These are phyloP conservation scores for Trametes villosa DNA, from an alignment of 768 basidiomycete species.

Conservation along the genomic window DNA sequence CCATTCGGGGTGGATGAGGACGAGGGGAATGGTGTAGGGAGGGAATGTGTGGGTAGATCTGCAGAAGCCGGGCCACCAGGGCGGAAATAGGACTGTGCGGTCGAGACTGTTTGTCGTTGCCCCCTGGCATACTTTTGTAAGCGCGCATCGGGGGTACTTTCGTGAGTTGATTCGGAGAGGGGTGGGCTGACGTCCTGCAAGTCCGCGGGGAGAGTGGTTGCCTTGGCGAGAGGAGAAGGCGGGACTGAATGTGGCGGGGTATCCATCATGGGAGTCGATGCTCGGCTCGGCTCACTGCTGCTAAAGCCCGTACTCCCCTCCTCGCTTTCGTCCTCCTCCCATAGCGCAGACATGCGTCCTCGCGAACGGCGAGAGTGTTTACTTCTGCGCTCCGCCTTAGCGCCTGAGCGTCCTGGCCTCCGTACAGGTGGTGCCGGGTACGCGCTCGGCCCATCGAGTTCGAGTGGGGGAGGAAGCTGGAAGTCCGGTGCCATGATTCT, in stretches of 20 bases:
- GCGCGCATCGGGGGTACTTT: constrained; percentile 29
- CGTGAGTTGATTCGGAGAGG: constrained; percentile 23
- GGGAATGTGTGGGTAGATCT: constrained; percentile 28
- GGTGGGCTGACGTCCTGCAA: constrained; percentile 13
- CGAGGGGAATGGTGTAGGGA: constrained; percentile 39
- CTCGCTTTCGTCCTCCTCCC: constrained; percentile 44
- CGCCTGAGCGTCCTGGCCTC: neutral
- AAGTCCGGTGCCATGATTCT: constrained; percentile 18
- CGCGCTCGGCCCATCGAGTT: neutral
- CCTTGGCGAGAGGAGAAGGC: constrained; percentile 15
- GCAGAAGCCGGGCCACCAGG: constrained; percentile 20
- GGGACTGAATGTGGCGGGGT: constrained; percentile 20
- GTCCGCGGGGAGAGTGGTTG: constrained; percentile 4
- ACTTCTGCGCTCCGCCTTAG: constrained; percentile 25
- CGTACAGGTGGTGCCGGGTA: neutral
- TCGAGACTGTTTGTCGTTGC: constrained; percentile 20
- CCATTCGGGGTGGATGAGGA: constrained; percentile 21
- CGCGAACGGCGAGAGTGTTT: constrained; percentile 28
- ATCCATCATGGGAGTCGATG: constrained; percentile 27
- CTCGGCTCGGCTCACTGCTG: constrained; percentile 30
- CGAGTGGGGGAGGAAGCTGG: constrained; percentile 17
- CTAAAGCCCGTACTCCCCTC: constrained; percentile 32
- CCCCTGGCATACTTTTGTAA: constrained; percentile 30
- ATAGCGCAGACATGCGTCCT: constrained; percentile 42
- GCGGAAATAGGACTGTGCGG: constrained; percentile 22